phyloP scores from a whole-genome alignment of 2,329 filamentous ascomycete genomes.

The Phaeosphaeria sp. region DNA sequence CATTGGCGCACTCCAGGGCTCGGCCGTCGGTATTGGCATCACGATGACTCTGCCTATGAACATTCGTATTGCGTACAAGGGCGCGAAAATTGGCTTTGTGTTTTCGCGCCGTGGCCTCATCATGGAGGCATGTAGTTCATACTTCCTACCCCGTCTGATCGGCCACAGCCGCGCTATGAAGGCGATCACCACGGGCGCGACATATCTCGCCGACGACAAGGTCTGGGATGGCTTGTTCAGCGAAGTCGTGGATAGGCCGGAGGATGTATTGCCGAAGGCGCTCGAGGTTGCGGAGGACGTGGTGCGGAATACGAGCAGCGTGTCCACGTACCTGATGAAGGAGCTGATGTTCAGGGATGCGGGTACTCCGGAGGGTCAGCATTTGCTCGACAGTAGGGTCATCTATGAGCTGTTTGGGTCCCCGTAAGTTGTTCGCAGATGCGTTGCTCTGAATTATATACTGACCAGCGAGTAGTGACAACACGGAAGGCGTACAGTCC shows the following conservation, averaged over 20 bases:
- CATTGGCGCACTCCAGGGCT: conserved; percentile 63
- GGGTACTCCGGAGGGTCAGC: conserved; percentile 69
- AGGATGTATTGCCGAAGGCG: conserved; percentile 69
- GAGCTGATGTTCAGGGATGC: conserved; percentile 72
- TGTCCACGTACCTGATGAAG: conserved; percentile 71
- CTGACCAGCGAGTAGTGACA: conserved; percentile 57
- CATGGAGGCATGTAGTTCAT: conserved; percentile 75
- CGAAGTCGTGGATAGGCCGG: conserved; percentile 65
- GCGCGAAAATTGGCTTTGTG: conserved; percentile 75
- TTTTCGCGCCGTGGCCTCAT: conserved; percentile 74
- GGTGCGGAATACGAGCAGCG: conserved; percentile 68
- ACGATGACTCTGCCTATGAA: conserved; percentile 65
- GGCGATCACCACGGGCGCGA: conserved; percentile 70
- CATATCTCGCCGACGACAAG: conserved; percentile 59
- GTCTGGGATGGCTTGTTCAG: conserved; percentile 70
- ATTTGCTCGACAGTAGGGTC: conserved; percentile 72
- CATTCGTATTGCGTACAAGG: conserved; percentile 61
- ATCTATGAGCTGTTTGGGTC: conserved; percentile 66
- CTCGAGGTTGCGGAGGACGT: conserved; percentile 72
- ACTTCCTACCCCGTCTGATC: conserved; percentile 74
- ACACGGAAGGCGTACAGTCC: conserved; percentile 71
- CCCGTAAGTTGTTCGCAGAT: conserved; percentile 39
- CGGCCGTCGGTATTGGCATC: conserved; percentile 65
- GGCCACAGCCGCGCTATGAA: conserved; percentile 69
- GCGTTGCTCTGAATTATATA: background rate